Evolutionary conservation across 2,329 filamentous ascomycete species (phyloP).

Genomic region (Aspergillus pseudonomiae): DNA sequence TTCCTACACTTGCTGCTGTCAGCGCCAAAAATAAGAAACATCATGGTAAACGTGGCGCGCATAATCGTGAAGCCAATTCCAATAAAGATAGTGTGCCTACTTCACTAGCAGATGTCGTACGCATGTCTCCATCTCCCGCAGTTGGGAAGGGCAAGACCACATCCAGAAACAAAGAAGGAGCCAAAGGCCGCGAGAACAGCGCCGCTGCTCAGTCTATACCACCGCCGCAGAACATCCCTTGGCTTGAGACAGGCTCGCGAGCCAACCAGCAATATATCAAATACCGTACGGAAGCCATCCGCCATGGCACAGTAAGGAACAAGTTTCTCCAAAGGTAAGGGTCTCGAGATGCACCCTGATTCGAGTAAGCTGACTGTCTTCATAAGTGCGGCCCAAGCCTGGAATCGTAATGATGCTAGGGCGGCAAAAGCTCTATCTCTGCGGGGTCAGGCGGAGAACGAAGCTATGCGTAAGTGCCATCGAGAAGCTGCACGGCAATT

Average conservation of each 20-base stretch:
- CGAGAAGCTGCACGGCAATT: conserved; percentile 88
- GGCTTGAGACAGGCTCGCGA: conserved; percentile 89
- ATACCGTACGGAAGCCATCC: conserved; percentile 92
- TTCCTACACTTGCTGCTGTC: conserved; percentile 82
- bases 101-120: conserved; percentile 90
- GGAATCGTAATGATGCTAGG: conserved; percentile 96
- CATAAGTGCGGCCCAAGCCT: conserved; percentile 86
- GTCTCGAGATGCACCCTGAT: not conserved
- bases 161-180: conserved; percentile 63
- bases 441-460: conserved; percentile 93
- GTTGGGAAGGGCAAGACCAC: conserved; percentile 58
- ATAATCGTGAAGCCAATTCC: conserved; percentile 55
- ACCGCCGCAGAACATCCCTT: conserved; percentile 88
- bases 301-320: conserved; percentile 92
- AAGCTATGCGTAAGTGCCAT: conserved; percentile 95
- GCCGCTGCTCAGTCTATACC: conserved; percentile 80
- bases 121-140: conserved; percentile 87
- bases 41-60: conserved; percentile 85
- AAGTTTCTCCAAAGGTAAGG: conserved; percentile 91
- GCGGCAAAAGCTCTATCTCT: conserved; percentile 94
- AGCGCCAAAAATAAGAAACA: conserved; percentile 83
- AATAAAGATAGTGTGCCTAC: conserved; percentile 72
- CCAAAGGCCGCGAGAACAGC: conserved; percentile 74
- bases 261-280: conserved; percentile 95
- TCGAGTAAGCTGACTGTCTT: conserved; percentile 7